Evolutionary conservation across 768 basidiomycete genomes (phyloP), one percentile per base, ranked within the genome.

Genomic region (Lyophyllum decastes): DNA sequence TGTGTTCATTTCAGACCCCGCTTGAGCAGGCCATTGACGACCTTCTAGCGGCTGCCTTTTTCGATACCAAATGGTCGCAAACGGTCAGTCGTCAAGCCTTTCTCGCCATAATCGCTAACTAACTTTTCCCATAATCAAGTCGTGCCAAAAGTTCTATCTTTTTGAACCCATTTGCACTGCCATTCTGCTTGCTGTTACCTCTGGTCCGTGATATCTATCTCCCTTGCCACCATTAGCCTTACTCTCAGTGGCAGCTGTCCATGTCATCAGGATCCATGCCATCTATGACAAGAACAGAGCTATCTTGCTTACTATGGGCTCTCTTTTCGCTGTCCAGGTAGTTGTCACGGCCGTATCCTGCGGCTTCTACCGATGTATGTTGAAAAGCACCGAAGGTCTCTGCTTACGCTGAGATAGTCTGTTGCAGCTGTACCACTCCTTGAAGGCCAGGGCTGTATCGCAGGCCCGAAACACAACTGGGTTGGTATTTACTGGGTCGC

Each of bases 151-250:
- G 14, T 91, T 93, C 73, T 94, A 81, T 74, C 85, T 93, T 24
- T 94, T 93, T 61, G 92, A 94, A 64, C 92, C 92, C 60, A 92
- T 94, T 66, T 85, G 85, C 68, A 93, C 92, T 16, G 91, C 90
- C 2, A 73, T 93, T 65, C 81, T 94, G 41, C 82, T 94, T 53
- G 88, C 86, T n/a, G 81, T 83, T 7, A 82, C 87, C 53, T 87
- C 89, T 16, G 74, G 84, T 85, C 53, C 17, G 51, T 45, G 14
- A 45, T 25, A 35, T 17, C 35, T 24, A 25, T 11, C 45, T 57
- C 33, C 34, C 24, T 19, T 44, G n/a, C 19, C 4, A 10, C 14
- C 10, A 48, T 14, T n/a, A n/a, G n/a, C n/a, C 49, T 44, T 25
- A 38, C 44, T 47, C 24, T 44, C 26, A 24, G 9, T 30, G 50